Evolutionary conservation across 441 rosid species (phyloP).

Genomic region (Populus hybrid): DNA sequence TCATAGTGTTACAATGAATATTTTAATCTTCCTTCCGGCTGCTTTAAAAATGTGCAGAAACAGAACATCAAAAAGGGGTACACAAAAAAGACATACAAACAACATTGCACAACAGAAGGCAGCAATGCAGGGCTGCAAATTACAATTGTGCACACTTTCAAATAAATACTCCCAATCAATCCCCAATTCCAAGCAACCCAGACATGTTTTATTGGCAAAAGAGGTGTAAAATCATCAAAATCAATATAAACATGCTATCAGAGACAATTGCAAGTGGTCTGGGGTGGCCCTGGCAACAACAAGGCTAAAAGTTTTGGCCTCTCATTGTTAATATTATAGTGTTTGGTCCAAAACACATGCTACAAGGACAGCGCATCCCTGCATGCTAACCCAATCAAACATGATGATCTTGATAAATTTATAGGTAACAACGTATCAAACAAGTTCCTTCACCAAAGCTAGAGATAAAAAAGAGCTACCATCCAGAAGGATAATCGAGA

Average conservation of each 20-base stretch:
- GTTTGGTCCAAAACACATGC: background rate
- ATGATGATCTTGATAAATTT: too few relatives aligned
- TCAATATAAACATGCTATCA: background rate
- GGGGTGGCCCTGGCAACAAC: background rate
- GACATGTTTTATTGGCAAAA: too few relatives aligned
- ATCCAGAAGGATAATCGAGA: background rate
- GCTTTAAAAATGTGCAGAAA: background rate
- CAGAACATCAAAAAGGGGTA: background rate
- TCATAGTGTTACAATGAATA: background rate
- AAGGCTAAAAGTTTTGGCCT: background rate
- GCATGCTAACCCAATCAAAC: background rate
- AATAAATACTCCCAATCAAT: background rate
- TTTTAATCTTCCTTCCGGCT: too few relatives aligned
- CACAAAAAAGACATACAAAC: background rate
- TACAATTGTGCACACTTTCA: background rate
- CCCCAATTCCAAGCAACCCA: background rate
- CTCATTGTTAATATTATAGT: background rate
- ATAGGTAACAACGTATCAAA: background rate
- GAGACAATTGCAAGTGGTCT: background rate
- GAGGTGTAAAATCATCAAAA: background rate
- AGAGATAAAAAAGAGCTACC: background rate
- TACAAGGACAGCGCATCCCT: background rate
- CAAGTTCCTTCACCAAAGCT: background rate
- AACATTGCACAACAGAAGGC: background rate
- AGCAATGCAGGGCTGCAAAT: background rate